Conservation (phyloP, 164 flowering plant genomes). For the Vitis labrusca region DNA sequence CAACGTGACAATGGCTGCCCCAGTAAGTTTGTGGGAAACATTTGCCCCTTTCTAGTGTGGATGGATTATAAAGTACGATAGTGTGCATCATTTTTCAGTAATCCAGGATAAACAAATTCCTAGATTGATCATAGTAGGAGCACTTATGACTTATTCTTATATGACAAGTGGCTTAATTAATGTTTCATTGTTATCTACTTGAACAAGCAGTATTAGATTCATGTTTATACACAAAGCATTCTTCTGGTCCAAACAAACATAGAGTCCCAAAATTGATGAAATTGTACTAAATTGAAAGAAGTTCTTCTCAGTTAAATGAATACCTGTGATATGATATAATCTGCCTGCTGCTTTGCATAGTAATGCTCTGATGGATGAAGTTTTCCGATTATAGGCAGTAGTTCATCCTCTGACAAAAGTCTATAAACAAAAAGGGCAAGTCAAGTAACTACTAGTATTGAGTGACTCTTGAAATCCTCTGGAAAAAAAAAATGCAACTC, state of each 20-base stretch:
- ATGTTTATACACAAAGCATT: background rate
- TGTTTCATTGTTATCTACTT: too few species aligned
- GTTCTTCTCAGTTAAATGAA: background rate
- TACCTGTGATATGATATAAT: slow-evolving; percentile 88
- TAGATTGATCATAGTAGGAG: too few species aligned
- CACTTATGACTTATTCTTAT: too few species aligned
- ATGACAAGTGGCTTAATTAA: too few species aligned
- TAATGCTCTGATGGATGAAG: slow-evolving; percentile 93
- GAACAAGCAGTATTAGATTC: background rate
- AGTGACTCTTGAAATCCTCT: background rate
- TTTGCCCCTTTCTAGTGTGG: too few species aligned
- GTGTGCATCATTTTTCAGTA: too few species aligned
- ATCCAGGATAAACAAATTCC: too few species aligned
- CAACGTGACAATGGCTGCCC: too few species aligned
- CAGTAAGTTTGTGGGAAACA: too few species aligned
- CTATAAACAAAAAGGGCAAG: slow-evolving; percentile 33
- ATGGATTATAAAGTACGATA: too few species aligned
- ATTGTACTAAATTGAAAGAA: too few species aligned
- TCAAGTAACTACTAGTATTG: background rate
- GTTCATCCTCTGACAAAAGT: slow-evolving; percentile 63
- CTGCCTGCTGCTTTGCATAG: slow-evolving; percentile 96
- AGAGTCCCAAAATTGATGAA: background rate
- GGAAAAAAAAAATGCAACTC: background rate
- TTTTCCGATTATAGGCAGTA: slow-evolving; percentile 74
- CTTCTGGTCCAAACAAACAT: background rate